A percentile compares a stretch with the other conserved stretches of the same genome.
Conservation (phyloP, 495 filamentous ascomycete genomes). For the Delitschia confertaspora region DNA sequence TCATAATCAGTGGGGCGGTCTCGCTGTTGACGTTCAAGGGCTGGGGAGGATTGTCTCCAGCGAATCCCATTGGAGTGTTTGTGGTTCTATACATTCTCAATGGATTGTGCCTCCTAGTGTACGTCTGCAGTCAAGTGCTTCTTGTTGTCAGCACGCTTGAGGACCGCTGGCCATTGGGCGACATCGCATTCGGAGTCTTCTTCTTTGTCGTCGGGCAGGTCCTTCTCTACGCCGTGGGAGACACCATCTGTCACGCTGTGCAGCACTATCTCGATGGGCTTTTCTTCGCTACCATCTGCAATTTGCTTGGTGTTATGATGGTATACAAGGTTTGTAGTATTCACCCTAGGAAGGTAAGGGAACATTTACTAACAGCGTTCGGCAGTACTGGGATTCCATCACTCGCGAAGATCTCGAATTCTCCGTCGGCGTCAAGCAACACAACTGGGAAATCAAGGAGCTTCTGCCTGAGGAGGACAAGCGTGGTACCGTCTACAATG, state of each 20-base stretch:
- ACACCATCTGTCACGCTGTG: slow-evolving; percentile 70
- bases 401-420: slow-evolving; percentile 98
- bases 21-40: slow-evolving; percentile 88
- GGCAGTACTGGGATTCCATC: slow-evolving; percentile 97
- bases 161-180: slow-evolving; percentile 89
- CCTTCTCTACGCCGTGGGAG: slow-evolving; percentile 81
- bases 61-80: slow-evolving; percentile 80
- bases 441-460: slow-evolving; percentile 99
- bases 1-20: slow-evolving; percentile 77
- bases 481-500: slow-evolving; percentile 66
- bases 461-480: slow-evolving; percentile 81
- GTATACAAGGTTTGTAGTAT: slow-evolving; percentile 76
- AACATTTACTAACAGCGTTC: slow-evolving; percentile 21
- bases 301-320: slow-evolving; percentile 97
- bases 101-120: slow-evolving; percentile 73
- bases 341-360: no score
- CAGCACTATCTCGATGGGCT: slow-evolving; percentile 93
- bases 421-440: slow-evolving; percentile 85
- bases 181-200: slow-evolving; percentile 85
- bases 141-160: slow-evolving; percentile 85
- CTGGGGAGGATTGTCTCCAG: slow-evolving; percentile 77
- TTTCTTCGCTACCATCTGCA: slow-evolving; percentile 91
- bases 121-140: slow-evolving; percentile 79
- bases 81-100: slow-evolving; percentile 89
- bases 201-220: slow-evolving; percentile 93